Conservation (phyloP, 2,329 filamentous ascomycete species). For the Clarireedia hainanense region DNA sequence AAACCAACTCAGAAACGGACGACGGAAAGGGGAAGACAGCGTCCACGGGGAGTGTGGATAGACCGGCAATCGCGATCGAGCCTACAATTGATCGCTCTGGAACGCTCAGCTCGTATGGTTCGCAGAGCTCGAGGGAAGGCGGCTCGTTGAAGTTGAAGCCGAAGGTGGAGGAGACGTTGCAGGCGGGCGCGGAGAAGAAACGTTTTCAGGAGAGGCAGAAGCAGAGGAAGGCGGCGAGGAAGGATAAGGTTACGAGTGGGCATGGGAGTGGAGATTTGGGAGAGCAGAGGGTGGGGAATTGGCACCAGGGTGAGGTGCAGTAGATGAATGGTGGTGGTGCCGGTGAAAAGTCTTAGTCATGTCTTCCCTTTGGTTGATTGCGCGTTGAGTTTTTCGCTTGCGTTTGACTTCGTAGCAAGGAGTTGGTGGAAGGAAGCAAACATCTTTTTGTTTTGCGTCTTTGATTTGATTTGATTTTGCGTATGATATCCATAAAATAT, state of each 20-base stretch:
- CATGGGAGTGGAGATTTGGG: too few species aligned
- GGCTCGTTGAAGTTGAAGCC: not conserved
- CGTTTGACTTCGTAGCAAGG: too few species aligned
- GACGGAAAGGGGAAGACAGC: not conserved
- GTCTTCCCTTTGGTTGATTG: too few species aligned
- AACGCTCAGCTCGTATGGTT: not conserved
- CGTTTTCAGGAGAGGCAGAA: not conserved
- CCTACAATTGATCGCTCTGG: not conserved
- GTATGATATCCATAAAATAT: too few species aligned
- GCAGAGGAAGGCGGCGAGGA: not conserved
- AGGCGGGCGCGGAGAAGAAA: not conserved
- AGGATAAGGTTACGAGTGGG: not conserved
- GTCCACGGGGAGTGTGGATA: not conserved
- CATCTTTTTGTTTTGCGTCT: too few species aligned
- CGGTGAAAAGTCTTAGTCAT: too few species aligned
- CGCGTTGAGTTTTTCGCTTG: too few species aligned
- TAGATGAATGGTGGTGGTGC: too few species aligned
- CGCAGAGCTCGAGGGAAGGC: not conserved
- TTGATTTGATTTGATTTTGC: too few species aligned
- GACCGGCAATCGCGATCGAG: not conserved
- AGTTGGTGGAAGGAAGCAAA: too few species aligned
- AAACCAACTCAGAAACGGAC: not conserved
- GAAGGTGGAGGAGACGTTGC: not conserved
- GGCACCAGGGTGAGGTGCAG: too few species aligned
- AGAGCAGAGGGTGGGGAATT: too few species aligned